Conservation (phyloP, 129 eudicot species). For the Centaurea solstitialis region DNA sequence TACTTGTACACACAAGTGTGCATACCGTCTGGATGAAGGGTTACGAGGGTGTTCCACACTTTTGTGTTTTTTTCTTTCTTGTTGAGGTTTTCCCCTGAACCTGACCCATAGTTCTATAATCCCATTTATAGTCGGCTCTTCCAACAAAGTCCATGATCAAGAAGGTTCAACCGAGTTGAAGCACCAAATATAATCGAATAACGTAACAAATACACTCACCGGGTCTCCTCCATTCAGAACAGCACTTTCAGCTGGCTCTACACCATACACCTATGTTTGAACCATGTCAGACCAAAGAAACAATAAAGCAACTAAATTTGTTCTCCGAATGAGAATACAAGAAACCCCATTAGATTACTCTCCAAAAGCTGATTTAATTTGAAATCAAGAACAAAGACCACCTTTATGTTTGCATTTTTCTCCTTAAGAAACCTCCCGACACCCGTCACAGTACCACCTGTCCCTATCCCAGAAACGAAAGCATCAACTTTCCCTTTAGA, state of each 20-base stretch:
- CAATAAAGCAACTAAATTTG: not conserved
- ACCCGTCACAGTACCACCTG: constrained; percentile 78
- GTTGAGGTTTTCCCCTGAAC: too few species aligned
- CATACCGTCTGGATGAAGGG: too few species aligned
- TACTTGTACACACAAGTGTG: too few species aligned
- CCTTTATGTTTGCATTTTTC: constrained; percentile 61
- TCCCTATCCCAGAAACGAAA: constrained; percentile 65
- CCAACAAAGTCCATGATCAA: not conserved
- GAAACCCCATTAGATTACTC: not conserved
- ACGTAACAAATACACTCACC: constrained; percentile 39
- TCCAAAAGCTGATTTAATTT: not conserved
- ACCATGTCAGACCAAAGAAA: not conserved
- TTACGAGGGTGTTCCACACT: too few species aligned
- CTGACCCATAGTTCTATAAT: too few species aligned
- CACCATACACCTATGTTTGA: constrained; percentile 51
- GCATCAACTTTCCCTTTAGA: constrained; percentile 64
- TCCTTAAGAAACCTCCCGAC: constrained; percentile 63
- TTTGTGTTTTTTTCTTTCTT: too few species aligned
- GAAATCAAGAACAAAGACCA: constrained; percentile 14
- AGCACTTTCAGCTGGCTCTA: constrained; percentile 74
- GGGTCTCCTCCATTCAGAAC: constrained; percentile 54
- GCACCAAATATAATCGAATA: not conserved
- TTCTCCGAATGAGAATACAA: not conserved
- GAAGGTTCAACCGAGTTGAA: not conserved
- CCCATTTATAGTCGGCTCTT: too few species aligned